Evolutionary conservation across 495 filamentous ascomycete species (phyloP).

Genomic region (Hypoxylon fuscum): DNA sequence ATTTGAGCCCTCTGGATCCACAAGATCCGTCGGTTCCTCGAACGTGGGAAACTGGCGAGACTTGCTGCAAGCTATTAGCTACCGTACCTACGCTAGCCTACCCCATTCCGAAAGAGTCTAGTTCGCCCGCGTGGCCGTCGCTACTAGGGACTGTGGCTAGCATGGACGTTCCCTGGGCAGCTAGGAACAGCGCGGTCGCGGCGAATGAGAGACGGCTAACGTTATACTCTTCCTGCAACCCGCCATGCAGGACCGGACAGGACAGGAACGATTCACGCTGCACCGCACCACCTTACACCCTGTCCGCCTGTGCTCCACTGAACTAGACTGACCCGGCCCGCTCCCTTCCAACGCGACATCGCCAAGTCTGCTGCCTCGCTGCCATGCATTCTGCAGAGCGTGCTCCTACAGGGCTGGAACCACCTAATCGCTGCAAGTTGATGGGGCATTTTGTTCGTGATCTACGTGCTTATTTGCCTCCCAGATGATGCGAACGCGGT

Average conservation of each 20-base stretch:
- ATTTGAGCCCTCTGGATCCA: slow-evolving; percentile 33
- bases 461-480: slow-evolving; percentile 25
- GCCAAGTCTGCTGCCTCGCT: slow-evolving; percentile 35
- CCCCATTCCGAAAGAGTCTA: background rate
- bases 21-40: slow-evolving; percentile 36
- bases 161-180: slow-evolving; percentile 27
- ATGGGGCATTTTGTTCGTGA: slow-evolving; percentile 12
- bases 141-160: slow-evolving; percentile 22
- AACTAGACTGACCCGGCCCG: slow-evolving; percentile 13
- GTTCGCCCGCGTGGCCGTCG: slow-evolving; percentile 18
- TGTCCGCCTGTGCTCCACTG: slow-evolving; percentile 26
- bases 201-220: slow-evolving; percentile 29
- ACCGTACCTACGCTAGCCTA: background rate
- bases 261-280: slow-evolving; percentile 44
- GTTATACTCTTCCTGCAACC: slow-evolving; percentile 31
- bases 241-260: slow-evolving; percentile 40
- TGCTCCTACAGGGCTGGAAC: slow-evolving; percentile 39
- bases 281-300: slow-evolving; percentile 27
- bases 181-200: slow-evolving; percentile 33
- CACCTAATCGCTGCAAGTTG: slow-evolving; percentile 30
- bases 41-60: slow-evolving; percentile 23
- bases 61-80: slow-evolving; percentile 22
- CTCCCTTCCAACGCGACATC: slow-evolving; percentile 35
- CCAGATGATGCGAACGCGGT: slow-evolving; percentile 28
- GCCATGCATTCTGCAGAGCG: slow-evolving; percentile 38